Conservation (phyloP, 805 yeast genomes). For the Ogataea angusta region DNA sequence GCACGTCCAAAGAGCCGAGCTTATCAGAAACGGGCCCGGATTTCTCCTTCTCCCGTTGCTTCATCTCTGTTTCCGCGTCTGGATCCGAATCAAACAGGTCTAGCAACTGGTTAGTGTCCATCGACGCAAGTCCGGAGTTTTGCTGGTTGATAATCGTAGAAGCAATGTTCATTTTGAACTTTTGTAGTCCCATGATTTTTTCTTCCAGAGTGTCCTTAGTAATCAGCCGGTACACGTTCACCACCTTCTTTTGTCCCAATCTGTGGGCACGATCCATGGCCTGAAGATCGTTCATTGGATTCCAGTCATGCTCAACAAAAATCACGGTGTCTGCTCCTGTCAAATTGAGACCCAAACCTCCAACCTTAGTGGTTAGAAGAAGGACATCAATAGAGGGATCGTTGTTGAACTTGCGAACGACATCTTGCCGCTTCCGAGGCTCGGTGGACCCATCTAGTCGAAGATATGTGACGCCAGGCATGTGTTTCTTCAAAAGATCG, state of each 20-base stretch:
- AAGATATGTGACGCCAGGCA: slow-evolving; percentile 93
- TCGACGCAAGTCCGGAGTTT: slow-evolving; percentile 89
- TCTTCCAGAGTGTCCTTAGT: slow-evolving; percentile 94
- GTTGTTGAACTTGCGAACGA: slow-evolving; percentile 87
- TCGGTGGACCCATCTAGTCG: slow-evolving; percentile 93
- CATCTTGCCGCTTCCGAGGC: slow-evolving; percentile 84
- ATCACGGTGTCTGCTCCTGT: slow-evolving; percentile 99
- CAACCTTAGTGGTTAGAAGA: slow-evolving; percentile 92
- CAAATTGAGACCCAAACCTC: slow-evolving; percentile 95
- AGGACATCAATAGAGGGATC: slow-evolving; percentile 97
- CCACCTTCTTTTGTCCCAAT: slow-evolving; percentile 96
- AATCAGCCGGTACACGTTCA: slow-evolving; percentile 90
- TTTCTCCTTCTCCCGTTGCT: slow-evolving; percentile 17
- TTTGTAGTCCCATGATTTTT: slow-evolving; percentile 96
- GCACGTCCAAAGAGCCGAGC: slow-evolving; percentile 26
- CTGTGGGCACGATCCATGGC: slow-evolving; percentile 99
- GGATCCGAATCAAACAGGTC: slow-evolving; percentile 84
- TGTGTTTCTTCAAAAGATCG: slow-evolving; percentile 72
- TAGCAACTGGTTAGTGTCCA: slow-evolving; percentile 93
- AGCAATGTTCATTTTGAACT: slow-evolving; percentile 96
- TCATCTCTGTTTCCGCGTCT: slow-evolving; percentile 22
- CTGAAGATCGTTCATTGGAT: slow-evolving; percentile 98
- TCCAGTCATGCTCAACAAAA: slow-evolving; percentile 99
- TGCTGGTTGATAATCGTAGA: slow-evolving; percentile 95
- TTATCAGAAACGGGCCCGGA: slow-evolving; percentile 19